Evolutionary conservation across 2,329 filamentous ascomycete genomes (phyloP), one percentile per base, ranked within the genome.

Genomic region (Corinectria fuckeliana): DNA sequence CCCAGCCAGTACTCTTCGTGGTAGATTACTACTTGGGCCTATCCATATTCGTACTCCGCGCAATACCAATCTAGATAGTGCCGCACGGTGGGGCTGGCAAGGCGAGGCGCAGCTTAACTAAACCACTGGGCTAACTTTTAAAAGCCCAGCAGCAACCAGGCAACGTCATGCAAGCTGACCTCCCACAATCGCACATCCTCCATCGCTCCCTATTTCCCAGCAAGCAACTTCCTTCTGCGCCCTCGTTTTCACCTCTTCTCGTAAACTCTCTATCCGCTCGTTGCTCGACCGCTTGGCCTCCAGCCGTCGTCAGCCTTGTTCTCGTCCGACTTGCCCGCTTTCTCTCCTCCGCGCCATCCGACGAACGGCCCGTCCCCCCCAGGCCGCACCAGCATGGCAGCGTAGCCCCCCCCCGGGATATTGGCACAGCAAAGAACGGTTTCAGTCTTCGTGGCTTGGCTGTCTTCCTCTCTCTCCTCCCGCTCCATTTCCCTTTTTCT

Each of bases 351-450:
- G 25, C 50, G 14, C 25, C 38, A 49, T 39, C 42, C 44, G 42
- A 48, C 13, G n/a, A n/a, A 16, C 16, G n/a, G 23, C 34, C 18
- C 52, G 25, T 14, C 50, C 34, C 10, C n/a, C 16, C 25, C 3
- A 26, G 25, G 20, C 18, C 30, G 18, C 51, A 30, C 20, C 52
- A 56, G 50, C 38, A 52, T 51, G 55, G 50, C 39, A 45, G 34
- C 49, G 42, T 52, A 47, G 55, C 48, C 23, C 21, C 18, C 18
- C 9, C 11, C 25, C 7, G 16, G 11, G 16, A 8, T n/a, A 28
- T 45, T 28, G n/a, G 42, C 25, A 45, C 25, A 18, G 6, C 39
- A n/a, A 45, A 11, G 10, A 28, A 6, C 42, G n/a, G n/a, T 9
- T 9, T 16, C 42, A 3, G 18, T 11, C 5, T 25, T 42, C 23